These are phyloP conservation scores for Cytospora paraplurivora DNA, from an alignment of 2,329 filamentous ascomycete species.

Conservation along the genomic window DNA sequence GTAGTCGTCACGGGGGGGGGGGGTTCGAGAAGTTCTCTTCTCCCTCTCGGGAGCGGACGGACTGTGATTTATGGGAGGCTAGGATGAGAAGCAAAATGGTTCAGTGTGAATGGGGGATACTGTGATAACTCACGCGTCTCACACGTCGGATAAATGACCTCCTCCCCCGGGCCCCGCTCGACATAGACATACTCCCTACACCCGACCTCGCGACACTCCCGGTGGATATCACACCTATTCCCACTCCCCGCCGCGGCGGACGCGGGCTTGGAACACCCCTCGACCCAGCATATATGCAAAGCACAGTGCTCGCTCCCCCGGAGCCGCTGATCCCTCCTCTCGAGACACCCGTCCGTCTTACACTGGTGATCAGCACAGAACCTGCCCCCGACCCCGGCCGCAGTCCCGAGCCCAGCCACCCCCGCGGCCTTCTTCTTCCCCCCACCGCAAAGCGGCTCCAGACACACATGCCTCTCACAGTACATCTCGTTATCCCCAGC, in stretches of 20 bases:
- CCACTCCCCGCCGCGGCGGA: background rate
- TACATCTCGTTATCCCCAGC: background rate
- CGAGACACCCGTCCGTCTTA: conserved; percentile 14
- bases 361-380: conserved; percentile 23
- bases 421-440: background rate
- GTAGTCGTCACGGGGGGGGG: too few relatives aligned
- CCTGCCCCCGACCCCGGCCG: conserved; percentile 4
- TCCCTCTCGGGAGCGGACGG: too few relatives aligned
- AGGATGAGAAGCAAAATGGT: too few relatives aligned
- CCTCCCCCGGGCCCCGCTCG: conserved; percentile 19
- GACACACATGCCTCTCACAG: conserved; percentile 19
- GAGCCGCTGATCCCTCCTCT: conserved; percentile 20
- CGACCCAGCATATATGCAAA: conserved; percentile 21
- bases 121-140: conserved; percentile 12
- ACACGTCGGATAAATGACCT: conserved; percentile 12
- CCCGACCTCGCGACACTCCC: conserved; percentile 8
- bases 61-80: too few relatives aligned
- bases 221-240: conserved; percentile 20
- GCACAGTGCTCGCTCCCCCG: conserved; percentile 16
- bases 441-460: conserved; percentile 20
- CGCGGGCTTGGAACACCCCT: conserved; percentile 9
- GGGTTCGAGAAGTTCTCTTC: too few relatives aligned
- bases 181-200: conserved; percentile 21
- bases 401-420: too few relatives aligned
- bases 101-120: too few relatives aligned